A percentile compares a stretch with the other conserved stretches of the same genome.
Conservation (phyloP, 164 flowering plant genomes). For the Vitis labrusca region DNA sequence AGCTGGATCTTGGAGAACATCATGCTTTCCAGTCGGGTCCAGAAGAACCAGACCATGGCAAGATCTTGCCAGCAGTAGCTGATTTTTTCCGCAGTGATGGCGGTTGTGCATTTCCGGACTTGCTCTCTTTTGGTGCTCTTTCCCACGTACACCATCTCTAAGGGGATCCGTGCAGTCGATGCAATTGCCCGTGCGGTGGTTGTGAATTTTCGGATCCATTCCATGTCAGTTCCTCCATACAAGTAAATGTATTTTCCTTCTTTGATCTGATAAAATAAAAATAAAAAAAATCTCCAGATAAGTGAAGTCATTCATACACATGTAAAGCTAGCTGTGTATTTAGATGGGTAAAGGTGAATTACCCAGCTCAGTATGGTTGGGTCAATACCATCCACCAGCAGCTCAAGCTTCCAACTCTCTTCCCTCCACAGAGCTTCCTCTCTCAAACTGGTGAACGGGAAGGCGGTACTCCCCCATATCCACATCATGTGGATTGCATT, state of each 20-base stretch:
- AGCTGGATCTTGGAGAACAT: constrained; percentile 37
- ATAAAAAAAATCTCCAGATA: neutral
- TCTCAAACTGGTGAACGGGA: constrained; percentile 43
- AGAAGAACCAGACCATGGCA: constrained; percentile 35
- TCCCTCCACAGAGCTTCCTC: constrained; percentile 49
- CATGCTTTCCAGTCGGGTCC: constrained; percentile 49
- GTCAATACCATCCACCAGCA: constrained; percentile 45
- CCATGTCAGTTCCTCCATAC: constrained; percentile 53
- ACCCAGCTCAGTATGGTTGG: constrained; percentile 44
- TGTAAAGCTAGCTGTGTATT: constrained; percentile 12
- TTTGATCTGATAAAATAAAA: constrained; percentile 21
- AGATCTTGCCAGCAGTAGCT: constrained; percentile 28
- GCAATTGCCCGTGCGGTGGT: constrained; percentile 16
- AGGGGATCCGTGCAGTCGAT: constrained; percentile 6
- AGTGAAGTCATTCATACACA: neutral
- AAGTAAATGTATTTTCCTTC: constrained; percentile 42
- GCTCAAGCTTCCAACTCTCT: constrained; percentile 47
- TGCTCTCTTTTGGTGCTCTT: constrained; percentile 32
- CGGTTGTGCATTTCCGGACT: constrained; percentile 10
- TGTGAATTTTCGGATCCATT: constrained; percentile 43
- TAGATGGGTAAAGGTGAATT: constrained; percentile 17
- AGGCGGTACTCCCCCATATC: constrained; percentile 55
- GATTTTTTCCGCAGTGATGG: constrained; percentile 22
- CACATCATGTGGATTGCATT: constrained; percentile 61
- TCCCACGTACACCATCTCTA: constrained; percentile 47